Base-by-base conservation (phyloP, 1,284 basidiomycete genomes). In the Malassezia furfur region DNA sequence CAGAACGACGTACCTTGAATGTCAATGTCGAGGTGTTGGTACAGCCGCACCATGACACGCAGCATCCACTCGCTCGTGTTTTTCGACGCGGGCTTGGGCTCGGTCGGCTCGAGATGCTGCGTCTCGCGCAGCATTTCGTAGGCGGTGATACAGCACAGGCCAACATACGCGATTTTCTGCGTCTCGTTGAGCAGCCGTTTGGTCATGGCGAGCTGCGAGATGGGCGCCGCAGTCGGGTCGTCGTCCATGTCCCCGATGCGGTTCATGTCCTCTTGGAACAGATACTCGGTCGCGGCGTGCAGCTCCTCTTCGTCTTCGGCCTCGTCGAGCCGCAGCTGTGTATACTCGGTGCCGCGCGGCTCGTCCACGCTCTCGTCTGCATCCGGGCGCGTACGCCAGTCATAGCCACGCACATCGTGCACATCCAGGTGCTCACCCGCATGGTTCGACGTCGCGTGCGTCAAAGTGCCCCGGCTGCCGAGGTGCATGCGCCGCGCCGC, bases 11-110 rank as follows among this genome's bases (percentile, higher is more conserved):
- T 52, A 62, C 64, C 70, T 31, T 57, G 52, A 12, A 53, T 47
- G 35, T 74, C 72, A 19, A 74, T 72, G 39, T 72, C 72, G 64
- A 74, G 70, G 53, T 74, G 72, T 56, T 73, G 69, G 48, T 67
- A 74, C 41, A 74, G 59, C 28, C 71, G 66, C 30, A 70, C 63
- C 66, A 73, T 70, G 54, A 73, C 68, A 19, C 66, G 67, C 47
- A 70, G 36, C 8, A 61, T 57, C 72, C 72, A 74, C 44, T 65
- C 56, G 6, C 68, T 65, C 37, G 62, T 61, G 50, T 64, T 72
- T 14, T 62, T 50, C 31, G 61, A 63, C 21, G 65, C 66, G 10
- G 47, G 34, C 21, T 39, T 28, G 1, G 19, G n/a, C n/a, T 52
- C 46, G 17, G 43, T 57, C 9, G 30, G 32, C 17, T 40, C 32